These are phyloP conservation scores for Coemansia nantahalensis DNA, from an alignment of 192 early-diverging fungal species.

Conservation along the genomic window DNA sequence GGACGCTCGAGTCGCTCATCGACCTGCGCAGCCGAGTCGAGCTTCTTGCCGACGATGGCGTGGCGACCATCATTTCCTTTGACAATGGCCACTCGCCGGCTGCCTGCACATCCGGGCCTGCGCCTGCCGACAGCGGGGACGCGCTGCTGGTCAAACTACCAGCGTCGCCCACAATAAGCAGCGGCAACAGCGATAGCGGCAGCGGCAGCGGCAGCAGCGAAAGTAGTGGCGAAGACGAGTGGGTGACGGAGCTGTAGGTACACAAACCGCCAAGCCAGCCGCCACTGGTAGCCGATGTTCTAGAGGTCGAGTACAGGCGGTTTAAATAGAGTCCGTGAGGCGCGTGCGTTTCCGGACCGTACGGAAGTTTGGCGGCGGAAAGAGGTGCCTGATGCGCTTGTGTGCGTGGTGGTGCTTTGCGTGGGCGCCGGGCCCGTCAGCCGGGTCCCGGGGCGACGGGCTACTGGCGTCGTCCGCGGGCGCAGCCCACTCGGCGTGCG, in stretches of 20 bases:
- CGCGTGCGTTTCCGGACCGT: constrained; percentile 39
- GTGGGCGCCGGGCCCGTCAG: neutral
- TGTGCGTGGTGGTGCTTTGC: constrained; percentile 11
- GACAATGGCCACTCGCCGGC: too few relatives aligned
- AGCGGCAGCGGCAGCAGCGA: too few relatives aligned
- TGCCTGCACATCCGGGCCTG: too few relatives aligned
- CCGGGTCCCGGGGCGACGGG: neutral
- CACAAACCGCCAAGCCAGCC: too few relatives aligned
- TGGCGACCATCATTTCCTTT: constrained; percentile 32
- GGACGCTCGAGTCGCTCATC: constrained; percentile 28
- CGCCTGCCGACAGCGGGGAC: too few relatives aligned
- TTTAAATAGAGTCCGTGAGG: constrained; percentile 25
- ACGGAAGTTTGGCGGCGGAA: constrained; percentile 47
- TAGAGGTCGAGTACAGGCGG: too few relatives aligned
- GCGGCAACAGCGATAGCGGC: too few relatives aligned
- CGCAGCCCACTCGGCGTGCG: constrained; percentile 5
- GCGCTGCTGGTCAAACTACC: too few relatives aligned
- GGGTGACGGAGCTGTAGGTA: too few relatives aligned
- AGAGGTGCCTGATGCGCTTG: constrained; percentile 27
- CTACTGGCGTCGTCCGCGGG: neutral
- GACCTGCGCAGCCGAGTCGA: constrained; percentile 46
- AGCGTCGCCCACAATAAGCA: too few relatives aligned
- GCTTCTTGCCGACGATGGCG: constrained; percentile 40
- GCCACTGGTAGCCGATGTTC: neutral
- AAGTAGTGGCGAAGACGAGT: too few relatives aligned